Percentiles rank a stretch among this genome's conserved stretches.
phyloP scores from a whole-genome alignment of 139 green algal genomes.

The Micractinium sp. region DNA sequence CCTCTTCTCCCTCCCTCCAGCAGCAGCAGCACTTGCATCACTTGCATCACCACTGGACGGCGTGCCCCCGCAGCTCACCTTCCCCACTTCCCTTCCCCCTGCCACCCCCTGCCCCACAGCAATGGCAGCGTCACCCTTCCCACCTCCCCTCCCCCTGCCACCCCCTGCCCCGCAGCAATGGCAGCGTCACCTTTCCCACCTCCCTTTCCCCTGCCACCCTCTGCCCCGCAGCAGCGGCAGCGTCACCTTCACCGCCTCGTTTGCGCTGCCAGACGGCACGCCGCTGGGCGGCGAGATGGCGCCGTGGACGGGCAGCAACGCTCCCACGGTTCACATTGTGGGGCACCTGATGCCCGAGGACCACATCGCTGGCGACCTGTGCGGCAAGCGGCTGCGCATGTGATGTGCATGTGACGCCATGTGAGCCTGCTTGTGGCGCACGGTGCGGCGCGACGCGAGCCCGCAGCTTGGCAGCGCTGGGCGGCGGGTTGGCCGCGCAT shows the following conservation, averaged over 20 bases:
- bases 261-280: constrained; percentile 19
- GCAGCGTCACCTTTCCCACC: background rate
- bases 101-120: too few relatives aligned
- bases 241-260: constrained; percentile 19
- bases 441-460: background rate
- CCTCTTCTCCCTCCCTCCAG: too few relatives aligned
- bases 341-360: constrained; percentile 6
- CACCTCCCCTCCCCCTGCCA: background rate
- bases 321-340: constrained; percentile 12
- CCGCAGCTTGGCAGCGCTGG: background rate
- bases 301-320: constrained; percentile 18
- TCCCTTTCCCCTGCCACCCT: background rate
- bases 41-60: too few relatives aligned
- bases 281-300: constrained; percentile 25
- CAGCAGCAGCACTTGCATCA: background rate
- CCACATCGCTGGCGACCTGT: background rate
- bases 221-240: background rate
- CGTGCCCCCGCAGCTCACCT: too few relatives aligned
- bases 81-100: background rate
- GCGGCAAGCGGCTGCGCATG: constrained; percentile 5
- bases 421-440: background rate
- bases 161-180: background rate
- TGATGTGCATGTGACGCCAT: background rate
- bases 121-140: background rate
- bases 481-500: too few relatives aligned